Base-by-base conservation (phyloP, 2,329 filamentous ascomycete genomes). In the Fusarium torulosum region DNA sequence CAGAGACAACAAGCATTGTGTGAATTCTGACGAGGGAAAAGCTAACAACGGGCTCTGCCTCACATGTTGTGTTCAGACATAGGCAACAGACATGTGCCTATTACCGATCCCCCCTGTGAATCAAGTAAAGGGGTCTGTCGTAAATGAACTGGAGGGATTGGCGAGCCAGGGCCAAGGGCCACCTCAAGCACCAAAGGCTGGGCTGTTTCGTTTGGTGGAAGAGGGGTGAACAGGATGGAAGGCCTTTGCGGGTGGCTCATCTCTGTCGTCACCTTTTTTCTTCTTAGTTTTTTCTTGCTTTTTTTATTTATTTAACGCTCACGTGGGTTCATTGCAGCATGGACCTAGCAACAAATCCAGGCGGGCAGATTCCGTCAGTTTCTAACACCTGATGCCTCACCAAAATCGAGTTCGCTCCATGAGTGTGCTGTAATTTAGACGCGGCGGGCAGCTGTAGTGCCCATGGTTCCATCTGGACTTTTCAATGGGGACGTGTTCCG, bases 191-290 rank as follows among this genome's bases (percentile, higher is more conserved):
- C 27, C 27, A 29, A 29, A 29, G 27, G 42, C 21, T 53, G 21
- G 21, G 14, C 23, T 65, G 51, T 53, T 67, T 69, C 53, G 66
- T 66, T 69, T 69, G 61, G 59, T 66, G 50, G 66, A 69, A 69
- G 66, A 69, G 66, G 66, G 66, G 66, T 69, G 66, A 69, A 69
- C 20, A 43, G 27, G 29, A 70, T 69, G 53, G 66, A 69, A 69
- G 46, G 25, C 11, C n/a, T 66, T 44, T 45, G 33, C 21, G 35
- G 29, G 43, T 40, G 54, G 47, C 46, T 53, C 53, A 52, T 44
- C 20, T 56, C 41, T 64, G 63, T 67, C 59, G 54, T 67, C 66
- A 63, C 62, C 49, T 62, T 35, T 35, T 35, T 35, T 60, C 40
- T 45, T 53, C 45, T 47, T 23, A 27, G 29, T 50, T 37, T 5